Evolutionary conservation across 345 rosid species (phyloP), one percentile per base, ranked within the genome.

Genomic region (Diplotaxis tenuifolia): DNA sequence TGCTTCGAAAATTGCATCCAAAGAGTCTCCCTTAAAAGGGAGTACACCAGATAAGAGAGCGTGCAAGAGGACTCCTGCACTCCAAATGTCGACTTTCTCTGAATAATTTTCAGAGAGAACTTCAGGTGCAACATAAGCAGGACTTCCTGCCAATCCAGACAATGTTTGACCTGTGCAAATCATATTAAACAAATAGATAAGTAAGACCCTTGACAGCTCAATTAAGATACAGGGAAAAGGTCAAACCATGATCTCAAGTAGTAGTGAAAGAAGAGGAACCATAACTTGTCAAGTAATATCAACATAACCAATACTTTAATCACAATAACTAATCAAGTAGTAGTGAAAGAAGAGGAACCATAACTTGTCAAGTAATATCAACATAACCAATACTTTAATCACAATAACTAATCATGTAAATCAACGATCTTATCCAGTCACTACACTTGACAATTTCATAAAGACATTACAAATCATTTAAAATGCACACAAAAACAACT

Each of bases 91-190:
- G 22, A 91, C 93, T 82, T 94, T 91, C 91, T 88, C 89, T 3
- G 91, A 86, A 73, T 91, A 94, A 57, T 86, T 91, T 62, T 89
- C 96, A 1, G 76, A 83, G 47, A 91, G 70, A 84, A 91, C 97
- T 79, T 91, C 98, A 15, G 97, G 97, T 45, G 95, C 96, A 78
- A 89, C 96, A 79, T 91, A 89, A 71, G 97, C 97, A 3, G 93
- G 97, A 84, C 98, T 94, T 75, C 98, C 98, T 63, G 96, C 97
- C 82, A 94, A 79, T 73, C 96, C 97, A 50, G 88, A 86, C 76
- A 94, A 62, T 29, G 84, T 82, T 80, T 91, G 97, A 85, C 96
- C 96, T 91, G 91, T 47, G 60, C 62, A 54, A 79, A 64, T 60
- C 58, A 68, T 65, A 47, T 47, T 16, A 16, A 65, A 58, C 34